Evolutionary conservation across 202 grass and related monocot species (phyloP).

Genomic region (Alloteropsis angusta): DNA sequence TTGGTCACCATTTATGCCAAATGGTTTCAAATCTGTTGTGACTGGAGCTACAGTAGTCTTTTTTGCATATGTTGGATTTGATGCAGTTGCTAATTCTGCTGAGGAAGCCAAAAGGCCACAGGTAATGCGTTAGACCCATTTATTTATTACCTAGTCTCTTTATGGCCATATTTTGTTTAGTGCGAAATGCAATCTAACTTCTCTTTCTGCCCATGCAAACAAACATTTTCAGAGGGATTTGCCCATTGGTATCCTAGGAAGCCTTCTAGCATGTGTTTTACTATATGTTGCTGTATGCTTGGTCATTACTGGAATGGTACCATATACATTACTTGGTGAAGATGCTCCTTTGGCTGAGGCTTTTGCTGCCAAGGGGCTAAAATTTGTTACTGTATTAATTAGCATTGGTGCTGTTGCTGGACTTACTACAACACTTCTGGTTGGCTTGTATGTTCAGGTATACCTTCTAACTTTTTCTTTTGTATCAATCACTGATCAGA

Average conservation of each 20-base stretch:
- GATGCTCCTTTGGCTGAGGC: slow-evolving; percentile 95
- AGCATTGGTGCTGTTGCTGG: slow-evolving; percentile 88
- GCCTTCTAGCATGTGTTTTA: slow-evolving; percentile 67
- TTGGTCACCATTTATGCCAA: slow-evolving; percentile 95
- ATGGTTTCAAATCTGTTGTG: slow-evolving; percentile 81
- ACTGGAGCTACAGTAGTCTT: slow-evolving; percentile 97
- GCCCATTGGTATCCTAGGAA: slow-evolving; percentile 79
- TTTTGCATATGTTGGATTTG: slow-evolving; percentile 97
- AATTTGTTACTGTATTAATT: slow-evolving; percentile 82
- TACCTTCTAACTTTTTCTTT: slow-evolving; percentile 7
- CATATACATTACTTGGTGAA: slow-evolving; percentile 72
- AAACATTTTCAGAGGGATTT: slow-evolving; percentile 61
- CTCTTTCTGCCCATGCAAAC: not conserved
- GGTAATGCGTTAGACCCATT: slow-evolving; percentile 18
- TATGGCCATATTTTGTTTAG: not conserved
- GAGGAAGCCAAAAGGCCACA: slow-evolving; percentile 94
- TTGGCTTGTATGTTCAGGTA: slow-evolving; percentile 99
- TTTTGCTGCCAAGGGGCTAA: slow-evolving; percentile 79
- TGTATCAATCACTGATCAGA: slow-evolving; percentile 1
- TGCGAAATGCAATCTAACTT: slow-evolving; percentile 13
- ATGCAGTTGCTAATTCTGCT: slow-evolving; percentile 97
- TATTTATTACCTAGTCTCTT: slow-evolving; percentile 2
- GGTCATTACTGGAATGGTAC: slow-evolving; percentile 98
- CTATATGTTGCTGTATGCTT: slow-evolving; percentile 96
- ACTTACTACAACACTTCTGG: slow-evolving; percentile 89